Conservation (phyloP, 352 stramenopile genomes). For the Phytophthora fragariae region DNA sequence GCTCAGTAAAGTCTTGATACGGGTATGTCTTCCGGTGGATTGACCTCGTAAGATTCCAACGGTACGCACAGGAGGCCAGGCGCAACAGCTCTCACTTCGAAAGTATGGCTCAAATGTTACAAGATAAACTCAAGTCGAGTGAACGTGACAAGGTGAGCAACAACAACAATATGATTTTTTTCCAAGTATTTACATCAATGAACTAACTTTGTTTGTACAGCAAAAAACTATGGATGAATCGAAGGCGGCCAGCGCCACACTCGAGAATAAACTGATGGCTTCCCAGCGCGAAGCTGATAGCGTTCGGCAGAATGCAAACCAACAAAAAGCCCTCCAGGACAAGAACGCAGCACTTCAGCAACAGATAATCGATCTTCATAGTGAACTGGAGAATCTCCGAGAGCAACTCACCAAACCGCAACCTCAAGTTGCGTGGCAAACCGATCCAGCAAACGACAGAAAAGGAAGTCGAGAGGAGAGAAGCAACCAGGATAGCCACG, state of each 20-base stretch:
- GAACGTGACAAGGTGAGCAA: constrained; percentile 33
- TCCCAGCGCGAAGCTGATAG: constrained; percentile 24
- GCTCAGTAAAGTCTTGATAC: not conserved
- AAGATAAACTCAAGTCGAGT: constrained; percentile 16
- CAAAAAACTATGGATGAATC: constrained; percentile 40
- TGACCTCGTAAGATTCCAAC: not conserved
- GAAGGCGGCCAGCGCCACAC: constrained; percentile 34
- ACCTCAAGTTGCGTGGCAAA: constrained; percentile 20
- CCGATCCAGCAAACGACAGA: constrained; percentile 3
- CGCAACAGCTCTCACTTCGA: constrained; percentile 25
- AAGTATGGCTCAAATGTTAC: constrained; percentile 23
- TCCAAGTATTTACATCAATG: not conserved
- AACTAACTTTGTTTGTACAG: constrained; percentile 21
- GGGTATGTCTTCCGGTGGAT: not conserved
- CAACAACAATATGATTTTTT: not conserved
- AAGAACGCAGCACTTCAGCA: constrained; percentile 38
- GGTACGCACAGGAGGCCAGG: constrained; percentile 19
- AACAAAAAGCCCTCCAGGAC: constrained; percentile 22
- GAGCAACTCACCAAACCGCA: not conserved
- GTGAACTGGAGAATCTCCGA: constrained; percentile 25
- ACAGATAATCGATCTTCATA: constrained; percentile 41
- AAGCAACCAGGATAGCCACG: constrained; percentile 57
- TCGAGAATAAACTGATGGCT: constrained; percentile 29
- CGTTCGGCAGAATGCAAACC: constrained; percentile 22
- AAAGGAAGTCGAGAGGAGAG: constrained; percentile 11